Evolutionary conservation across 345 rosid genomes (phyloP).

Genomic region (Brassica rapa): DNA sequence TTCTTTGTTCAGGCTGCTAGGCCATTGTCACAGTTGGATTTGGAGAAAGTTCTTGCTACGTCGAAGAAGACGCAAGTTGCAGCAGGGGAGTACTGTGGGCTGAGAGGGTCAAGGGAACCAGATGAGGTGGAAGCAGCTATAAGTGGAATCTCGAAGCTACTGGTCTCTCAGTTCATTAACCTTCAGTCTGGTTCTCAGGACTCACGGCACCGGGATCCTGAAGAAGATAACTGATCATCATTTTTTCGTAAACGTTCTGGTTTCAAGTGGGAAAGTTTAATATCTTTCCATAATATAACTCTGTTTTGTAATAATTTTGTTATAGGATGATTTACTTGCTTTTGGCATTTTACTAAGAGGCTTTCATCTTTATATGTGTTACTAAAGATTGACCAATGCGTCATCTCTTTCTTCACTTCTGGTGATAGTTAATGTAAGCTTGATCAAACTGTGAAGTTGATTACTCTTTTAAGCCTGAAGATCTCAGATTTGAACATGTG

Average conservation of each 20-base stretch:
- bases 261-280: constrained; percentile 18
- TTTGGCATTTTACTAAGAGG: constrained; percentile 8
- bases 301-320: neutral
- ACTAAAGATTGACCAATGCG: neutral
- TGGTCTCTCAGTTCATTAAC: constrained; percentile 75
- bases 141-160: constrained; percentile 77
- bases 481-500: neutral
- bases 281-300: neutral
- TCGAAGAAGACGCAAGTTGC: constrained; percentile 75
- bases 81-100: constrained; percentile 66
- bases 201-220: constrained; percentile 39
- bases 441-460: neutral
- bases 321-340: constrained; percentile 13
- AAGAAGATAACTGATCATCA: constrained; percentile 31
- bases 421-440: neutral
- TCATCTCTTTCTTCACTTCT: neutral
- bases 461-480: neutral
- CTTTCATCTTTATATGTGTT: constrained; percentile 2
- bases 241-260: constrained; percentile 25
- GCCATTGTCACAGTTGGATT: constrained; percentile 65
- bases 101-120: constrained; percentile 52
- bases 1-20: constrained; percentile 59
- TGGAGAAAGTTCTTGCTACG: constrained; percentile 68
- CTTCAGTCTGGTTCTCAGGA: constrained; percentile 69
- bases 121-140: constrained; percentile 87